These are phyloP conservation scores for Pseudocercospora vitis DNA, from an alignment of 2,329 filamentous ascomycete species.

Conservation along the genomic window DNA sequence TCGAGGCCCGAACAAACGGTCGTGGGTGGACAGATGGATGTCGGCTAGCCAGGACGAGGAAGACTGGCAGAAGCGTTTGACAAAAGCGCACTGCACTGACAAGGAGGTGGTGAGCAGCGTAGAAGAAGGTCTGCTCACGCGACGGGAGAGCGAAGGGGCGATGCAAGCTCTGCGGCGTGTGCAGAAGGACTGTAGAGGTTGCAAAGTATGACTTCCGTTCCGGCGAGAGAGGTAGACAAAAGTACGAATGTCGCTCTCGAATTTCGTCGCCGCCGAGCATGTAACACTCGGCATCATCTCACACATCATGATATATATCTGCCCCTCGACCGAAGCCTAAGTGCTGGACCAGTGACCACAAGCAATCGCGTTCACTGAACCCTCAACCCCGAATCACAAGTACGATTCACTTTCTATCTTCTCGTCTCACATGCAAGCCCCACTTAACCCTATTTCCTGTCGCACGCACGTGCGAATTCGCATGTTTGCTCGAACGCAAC, in stretches of 20 bases:
- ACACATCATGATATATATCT: too few relatives aligned
- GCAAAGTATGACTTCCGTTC: neutral
- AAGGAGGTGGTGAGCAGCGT: neutral
- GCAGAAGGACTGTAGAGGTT: neutral
- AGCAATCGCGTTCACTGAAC: too few relatives aligned
- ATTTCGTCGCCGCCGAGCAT: too few relatives aligned
- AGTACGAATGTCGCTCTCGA: too few relatives aligned
- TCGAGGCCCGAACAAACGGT: neutral
- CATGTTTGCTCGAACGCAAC: neutral
- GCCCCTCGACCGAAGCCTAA: too few relatives aligned
- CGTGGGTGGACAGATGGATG: neutral
- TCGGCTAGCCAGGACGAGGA: neutral
- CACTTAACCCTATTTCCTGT: neutral
- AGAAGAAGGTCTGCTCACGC: neutral
- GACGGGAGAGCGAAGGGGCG: neutral
- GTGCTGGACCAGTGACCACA: too few relatives aligned
- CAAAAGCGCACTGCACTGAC: neutral
- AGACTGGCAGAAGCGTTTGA: neutral
- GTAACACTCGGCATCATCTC: too few relatives aligned
- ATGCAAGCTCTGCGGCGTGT: neutral
- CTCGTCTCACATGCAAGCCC: constrained; percentile 1
- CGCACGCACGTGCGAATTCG: neutral
- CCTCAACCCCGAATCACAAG: too few relatives aligned
- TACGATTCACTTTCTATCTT: neutral
- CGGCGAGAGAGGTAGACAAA: too few relatives aligned